These are phyloP conservation scores for Paecilomyces dactylethromorphus DNA, from an alignment of 2,329 filamentous ascomycete species.

Conservation along the genomic window DNA sequence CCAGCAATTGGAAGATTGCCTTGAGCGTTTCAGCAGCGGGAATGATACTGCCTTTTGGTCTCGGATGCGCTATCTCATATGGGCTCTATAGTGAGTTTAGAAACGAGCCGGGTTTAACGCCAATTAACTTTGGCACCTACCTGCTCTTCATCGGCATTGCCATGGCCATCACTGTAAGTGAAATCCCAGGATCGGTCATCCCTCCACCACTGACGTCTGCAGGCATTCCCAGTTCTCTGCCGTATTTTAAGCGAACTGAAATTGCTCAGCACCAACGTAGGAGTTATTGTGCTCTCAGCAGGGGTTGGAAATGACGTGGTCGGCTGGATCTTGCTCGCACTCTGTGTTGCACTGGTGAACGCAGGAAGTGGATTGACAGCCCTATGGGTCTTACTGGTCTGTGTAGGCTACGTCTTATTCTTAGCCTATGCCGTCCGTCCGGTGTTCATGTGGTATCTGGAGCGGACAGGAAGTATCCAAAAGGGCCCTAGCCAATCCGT, in stretches of 20 bases:
- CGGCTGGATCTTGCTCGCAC: constrained; percentile 84
- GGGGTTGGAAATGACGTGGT: constrained; percentile 90
- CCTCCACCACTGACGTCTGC: constrained; percentile 3
- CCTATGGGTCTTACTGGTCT: constrained; percentile 74
- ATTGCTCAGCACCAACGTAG: constrained; percentile 73
- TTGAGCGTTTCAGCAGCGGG: constrained; percentile 70
- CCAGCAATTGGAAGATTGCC: constrained; percentile 74
- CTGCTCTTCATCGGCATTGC: constrained; percentile 86
- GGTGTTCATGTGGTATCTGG: constrained; percentile 65
- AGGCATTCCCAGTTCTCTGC: constrained; percentile 81
- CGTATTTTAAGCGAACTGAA: constrained; percentile 90
- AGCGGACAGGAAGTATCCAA: constrained; percentile 68
- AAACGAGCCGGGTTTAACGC: constrained; percentile 48
- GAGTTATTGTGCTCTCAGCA: constrained; percentile 80
- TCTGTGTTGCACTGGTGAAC: constrained; percentile 91
- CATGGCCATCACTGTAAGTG: constrained; percentile 73
- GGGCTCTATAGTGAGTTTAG: constrained; percentile 72
- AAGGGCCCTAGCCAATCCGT: constrained; percentile 84
- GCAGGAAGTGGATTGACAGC: constrained; percentile 75
- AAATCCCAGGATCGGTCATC: background rate
- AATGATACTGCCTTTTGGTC: constrained; percentile 74
- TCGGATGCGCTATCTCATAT: constrained; percentile 74
- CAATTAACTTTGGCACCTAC: constrained; percentile 56
- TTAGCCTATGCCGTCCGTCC: constrained; percentile 68
- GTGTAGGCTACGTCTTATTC: constrained; percentile 68